Percentiles rank a stretch among this genome's conserved stretches.
phyloP scores from a whole-genome alignment of 257 asterid genomes.

The Sherardia arvensis region DNA sequence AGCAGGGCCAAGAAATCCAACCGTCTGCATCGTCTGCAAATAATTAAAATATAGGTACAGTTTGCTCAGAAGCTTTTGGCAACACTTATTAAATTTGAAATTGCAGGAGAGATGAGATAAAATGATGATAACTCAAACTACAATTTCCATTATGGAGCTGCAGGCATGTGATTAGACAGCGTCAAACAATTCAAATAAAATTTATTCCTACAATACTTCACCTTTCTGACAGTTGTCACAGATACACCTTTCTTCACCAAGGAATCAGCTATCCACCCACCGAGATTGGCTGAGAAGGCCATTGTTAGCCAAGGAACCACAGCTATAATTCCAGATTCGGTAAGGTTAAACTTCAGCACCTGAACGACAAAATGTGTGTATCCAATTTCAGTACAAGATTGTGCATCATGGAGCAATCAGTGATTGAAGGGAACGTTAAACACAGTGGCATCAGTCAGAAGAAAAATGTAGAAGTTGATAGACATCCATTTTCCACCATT shows the following conservation, averaged over 20 bases:
- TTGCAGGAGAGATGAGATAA: not conserved
- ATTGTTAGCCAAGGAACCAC: slow-evolving; percentile 88
- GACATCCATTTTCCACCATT: not conserved
- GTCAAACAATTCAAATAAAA: not conserved
- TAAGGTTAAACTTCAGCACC: slow-evolving; percentile 86
- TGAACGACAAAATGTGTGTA: slow-evolving; percentile 21
- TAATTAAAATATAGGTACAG: not conserved
- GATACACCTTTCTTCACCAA: slow-evolving; percentile 80
- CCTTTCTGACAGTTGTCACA: slow-evolving; percentile 77
- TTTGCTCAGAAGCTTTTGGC: slow-evolving; percentile 6
- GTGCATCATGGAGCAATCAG: not conserved
- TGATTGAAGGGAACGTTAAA: not conserved
- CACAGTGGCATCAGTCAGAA: not conserved
- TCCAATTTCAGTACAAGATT: not conserved
- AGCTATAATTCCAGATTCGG: slow-evolving; percentile 64
- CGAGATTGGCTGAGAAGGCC: slow-evolving; percentile 80
- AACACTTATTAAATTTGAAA: not conserved
- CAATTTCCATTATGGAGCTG: not conserved
- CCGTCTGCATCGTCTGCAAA: slow-evolving; percentile 78
- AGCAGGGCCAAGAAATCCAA: slow-evolving; percentile 92
- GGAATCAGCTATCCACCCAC: slow-evolving; percentile 92
- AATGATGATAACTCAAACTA: too few species aligned
- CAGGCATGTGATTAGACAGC: not conserved
- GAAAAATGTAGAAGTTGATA: not conserved
- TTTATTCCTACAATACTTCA: slow-evolving; percentile 8